Evolutionary conservation across 2,329 filamentous ascomycete genomes (phyloP), one percentile per base, ranked within the genome.

Genomic region (Trichoderma guizhouense): DNA sequence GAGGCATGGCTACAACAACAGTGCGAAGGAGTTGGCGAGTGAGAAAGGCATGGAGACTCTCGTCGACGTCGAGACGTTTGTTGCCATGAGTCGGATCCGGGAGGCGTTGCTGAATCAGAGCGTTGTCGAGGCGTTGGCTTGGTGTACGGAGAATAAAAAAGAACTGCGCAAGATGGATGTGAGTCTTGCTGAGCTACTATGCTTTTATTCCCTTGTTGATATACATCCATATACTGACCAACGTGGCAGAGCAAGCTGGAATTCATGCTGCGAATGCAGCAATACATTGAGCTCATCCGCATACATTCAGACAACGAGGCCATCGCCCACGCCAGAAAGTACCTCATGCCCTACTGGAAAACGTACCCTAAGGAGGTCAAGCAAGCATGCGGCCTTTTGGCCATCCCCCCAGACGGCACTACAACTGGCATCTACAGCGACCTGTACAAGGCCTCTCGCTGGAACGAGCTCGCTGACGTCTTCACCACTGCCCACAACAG

Each of bases 101-200:
- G 87, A 91, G 76, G 92, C 91, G 73, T 83, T 99, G 73, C 84
- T 88, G 57, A 86, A 86, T 51, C 90, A 91, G 36, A 93, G 90
- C 76, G 92, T 95, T 5, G 86, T 87, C 43, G 93, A 97, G 77
- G 95, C 94, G 26, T 82, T 99, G 69, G 88, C 90, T 14, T 99
- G 96, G 96, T 98, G 96, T 80, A 89, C 87, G 18, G 95, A 98
- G 78, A 97, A 98, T 81, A 96, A 97, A 82, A 95, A 95, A 77
- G 92, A 95, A 74, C 83, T 99, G 72, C 93, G 94, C 79, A 97
- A 96, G 85, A 92, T 93, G 82, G 91, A 93, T 80, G 92, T 93
- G 81, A 74, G 71, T 24, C 18, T 7, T 26, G 7, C 21, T 24
- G 12, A 11, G 9, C 21, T 57, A n/a, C 28, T 7, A n/a, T 15